These are phyloP conservation scores for Elaeis guineensis DNA, from an alignment of 176 grass and related monocot genomes.

Conservation along the genomic window DNA sequence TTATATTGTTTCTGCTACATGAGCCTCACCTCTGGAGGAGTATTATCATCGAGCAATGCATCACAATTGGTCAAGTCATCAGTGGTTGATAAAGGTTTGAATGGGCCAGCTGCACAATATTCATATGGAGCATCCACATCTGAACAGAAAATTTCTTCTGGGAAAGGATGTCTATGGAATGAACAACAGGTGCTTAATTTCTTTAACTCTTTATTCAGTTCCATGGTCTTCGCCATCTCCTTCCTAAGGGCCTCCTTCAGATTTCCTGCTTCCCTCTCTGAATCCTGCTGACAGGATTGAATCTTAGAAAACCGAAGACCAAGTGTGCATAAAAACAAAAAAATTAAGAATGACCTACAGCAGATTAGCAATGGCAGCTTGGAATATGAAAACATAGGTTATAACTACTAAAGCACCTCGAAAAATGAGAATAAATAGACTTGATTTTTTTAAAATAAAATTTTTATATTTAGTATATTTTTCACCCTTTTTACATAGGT, in stretches of 20 bases:
- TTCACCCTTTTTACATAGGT: too few relatives aligned
- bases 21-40: too few relatives aligned
- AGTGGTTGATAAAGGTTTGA: conserved; percentile 15
- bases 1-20: too few relatives aligned
- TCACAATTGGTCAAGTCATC: conserved; percentile 14
- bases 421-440: too few relatives aligned
- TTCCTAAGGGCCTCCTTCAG: conserved; percentile 28
- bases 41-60: conserved; percentile 4
- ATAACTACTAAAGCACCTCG: too few relatives aligned
- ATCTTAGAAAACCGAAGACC: conserved; percentile 6
- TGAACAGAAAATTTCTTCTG: conserved; percentile 9
- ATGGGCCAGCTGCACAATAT: conserved; percentile 9
- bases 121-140: conserved; percentile 10
- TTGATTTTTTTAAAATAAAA: too few relatives aligned
- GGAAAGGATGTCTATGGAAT: conserved; percentile 16
- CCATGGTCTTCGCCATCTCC: conserved; percentile 22
- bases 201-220: conserved; percentile 39
- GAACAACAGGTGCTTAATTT: conserved; percentile 24
- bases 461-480: too few relatives aligned
- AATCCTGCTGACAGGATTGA: conserved; percentile 34
- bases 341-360: too few relatives aligned
- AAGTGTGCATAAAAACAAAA: background rate
- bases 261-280: conserved; percentile 30
- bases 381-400: too few relatives aligned
- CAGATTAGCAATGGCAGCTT: too few relatives aligned